These are phyloP conservation scores for Podospora appendiculata DNA, from an alignment of 495 filamentous ascomycete genomes.

Conservation along the genomic window DNA sequence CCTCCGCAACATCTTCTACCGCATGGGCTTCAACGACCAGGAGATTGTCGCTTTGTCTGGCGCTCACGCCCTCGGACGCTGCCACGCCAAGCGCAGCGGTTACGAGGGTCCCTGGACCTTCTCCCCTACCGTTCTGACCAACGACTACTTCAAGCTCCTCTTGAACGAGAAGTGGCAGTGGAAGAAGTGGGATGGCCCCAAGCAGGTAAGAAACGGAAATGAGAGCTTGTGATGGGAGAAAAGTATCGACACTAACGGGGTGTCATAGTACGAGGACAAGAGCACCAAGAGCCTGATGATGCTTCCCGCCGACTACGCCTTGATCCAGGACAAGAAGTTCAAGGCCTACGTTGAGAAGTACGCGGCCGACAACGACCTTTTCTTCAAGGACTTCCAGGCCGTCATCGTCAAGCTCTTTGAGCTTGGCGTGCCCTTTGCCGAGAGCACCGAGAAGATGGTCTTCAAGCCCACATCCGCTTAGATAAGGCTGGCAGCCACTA, in stretches of 20 bases:
- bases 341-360: slow-evolving; percentile 79
- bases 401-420: slow-evolving; percentile 81
- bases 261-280: slow-evolving; percentile 70
- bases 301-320: slow-evolving; percentile 84
- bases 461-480: slow-evolving; percentile 55
- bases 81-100: slow-evolving; percentile 82
- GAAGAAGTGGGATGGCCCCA: slow-evolving; percentile 90
- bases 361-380: slow-evolving; percentile 81
- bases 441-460: slow-evolving; percentile 55
- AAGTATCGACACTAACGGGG: no score
- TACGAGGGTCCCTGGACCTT: slow-evolving; percentile 95
- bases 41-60: slow-evolving; percentile 90
- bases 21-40: slow-evolving; percentile 97
- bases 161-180: slow-evolving; percentile 86
- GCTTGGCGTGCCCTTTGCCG: slow-evolving; percentile 84
- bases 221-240: no score
- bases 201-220: slow-evolving; percentile 27
- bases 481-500: background rate
- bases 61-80: slow-evolving; percentile 88
- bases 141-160: slow-evolving; percentile 88
- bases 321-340: slow-evolving; percentile 87
- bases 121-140: slow-evolving; percentile 87
- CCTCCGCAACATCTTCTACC: slow-evolving; percentile 85
- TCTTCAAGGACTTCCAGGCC: slow-evolving; percentile 88
- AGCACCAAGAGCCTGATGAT: slow-evolving; percentile 88